A percentile compares a stretch with the other conserved stretches of the same genome.
These are phyloP conservation scores for Hyphopichia wangnamkhiaoensis DNA, from an alignment of 1,139 yeast species.

Conservation along the genomic window DNA sequence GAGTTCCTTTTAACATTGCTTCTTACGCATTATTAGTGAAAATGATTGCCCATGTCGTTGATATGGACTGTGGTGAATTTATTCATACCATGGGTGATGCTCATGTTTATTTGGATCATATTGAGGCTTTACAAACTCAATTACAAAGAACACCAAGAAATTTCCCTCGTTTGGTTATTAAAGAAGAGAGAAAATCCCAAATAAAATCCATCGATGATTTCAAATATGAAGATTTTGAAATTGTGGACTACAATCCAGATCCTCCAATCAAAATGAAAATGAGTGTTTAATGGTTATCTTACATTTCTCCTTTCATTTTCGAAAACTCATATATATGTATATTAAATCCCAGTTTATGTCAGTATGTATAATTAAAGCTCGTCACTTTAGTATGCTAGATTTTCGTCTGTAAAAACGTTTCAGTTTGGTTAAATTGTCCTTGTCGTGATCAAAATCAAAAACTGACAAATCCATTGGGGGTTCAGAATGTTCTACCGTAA, in stretches of 20 bases:
- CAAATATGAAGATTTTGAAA: conserved; percentile 80
- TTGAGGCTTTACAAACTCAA: conserved; percentile 86
- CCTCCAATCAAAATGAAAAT: conserved; percentile 84
- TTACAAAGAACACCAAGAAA: conserved; percentile 67
- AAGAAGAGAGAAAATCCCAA: conserved; percentile 47
- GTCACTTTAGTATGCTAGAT: conserved; percentile 9
- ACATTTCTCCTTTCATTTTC: not conserved
- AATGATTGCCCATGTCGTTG: conserved; percentile 95
- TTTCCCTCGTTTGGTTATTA: conserved; percentile 78
- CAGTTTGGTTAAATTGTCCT: conserved; percentile 6
- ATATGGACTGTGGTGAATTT: conserved; percentile 92
- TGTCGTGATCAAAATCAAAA: conserved; percentile 30
- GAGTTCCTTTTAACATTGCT: conserved; percentile 97
- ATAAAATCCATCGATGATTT: conserved; percentile 82
- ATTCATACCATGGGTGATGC: conserved; percentile 97
- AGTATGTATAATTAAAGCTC: conserved; percentile 2
- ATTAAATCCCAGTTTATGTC: conserved; percentile 4
- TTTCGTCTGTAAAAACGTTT: conserved; percentile 9
- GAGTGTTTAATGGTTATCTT: conserved; percentile 44
- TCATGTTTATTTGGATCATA: conserved; percentile 89
- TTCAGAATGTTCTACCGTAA: not conserved
- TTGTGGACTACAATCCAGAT: conserved; percentile 78
- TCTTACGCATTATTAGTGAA: conserved; percentile 88
- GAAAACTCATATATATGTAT: conserved; percentile 2
- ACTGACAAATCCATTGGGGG: conserved; percentile 20